A percentile compares a stretch with the other conserved stretches of the same genome.
Conservation (phyloP, 2,329 filamentous ascomycete species). For the Metarhizium humberi region DNA sequence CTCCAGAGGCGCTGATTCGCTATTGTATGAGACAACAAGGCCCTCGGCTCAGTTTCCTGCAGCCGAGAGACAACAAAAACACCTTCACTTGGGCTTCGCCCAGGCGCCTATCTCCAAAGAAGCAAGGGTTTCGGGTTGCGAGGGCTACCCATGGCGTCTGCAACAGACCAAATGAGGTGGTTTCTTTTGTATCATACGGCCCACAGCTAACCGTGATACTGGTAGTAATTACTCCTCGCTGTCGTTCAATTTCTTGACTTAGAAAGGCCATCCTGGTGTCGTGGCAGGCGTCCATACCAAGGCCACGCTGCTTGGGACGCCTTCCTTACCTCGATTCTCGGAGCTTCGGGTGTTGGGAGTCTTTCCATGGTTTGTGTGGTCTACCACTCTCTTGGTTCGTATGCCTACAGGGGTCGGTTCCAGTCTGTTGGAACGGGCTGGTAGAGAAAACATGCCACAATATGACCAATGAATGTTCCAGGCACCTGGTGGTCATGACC, state of each 20-base stretch:
- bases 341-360: too few relatives aligned
- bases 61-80: slow-evolving; percentile 2
- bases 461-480: neutral
- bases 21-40: neutral
- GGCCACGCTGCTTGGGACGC: neutral
- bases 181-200: neutral
- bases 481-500: neutral
- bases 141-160: slow-evolving; percentile 1
- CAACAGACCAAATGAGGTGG: neutral
- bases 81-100: neutral
- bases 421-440: neutral
- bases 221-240: neutral
- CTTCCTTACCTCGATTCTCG: neutral
- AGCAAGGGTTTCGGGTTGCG: neutral
- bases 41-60: neutral
- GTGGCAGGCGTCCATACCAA: neutral
- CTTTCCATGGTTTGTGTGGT: too few relatives aligned
- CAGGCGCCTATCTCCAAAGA: neutral
- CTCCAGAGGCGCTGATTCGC: neutral
- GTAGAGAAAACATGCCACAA: neutral
- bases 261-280: neutral
- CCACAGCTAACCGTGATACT: neutral
- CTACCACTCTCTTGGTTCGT: neutral
- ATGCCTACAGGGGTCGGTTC: neutral
- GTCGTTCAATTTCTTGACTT: neutral